These are phyloP conservation scores for Nymphaea thermarum DNA, from an alignment of 164 flowering plant species.

Conservation along the genomic window DNA sequence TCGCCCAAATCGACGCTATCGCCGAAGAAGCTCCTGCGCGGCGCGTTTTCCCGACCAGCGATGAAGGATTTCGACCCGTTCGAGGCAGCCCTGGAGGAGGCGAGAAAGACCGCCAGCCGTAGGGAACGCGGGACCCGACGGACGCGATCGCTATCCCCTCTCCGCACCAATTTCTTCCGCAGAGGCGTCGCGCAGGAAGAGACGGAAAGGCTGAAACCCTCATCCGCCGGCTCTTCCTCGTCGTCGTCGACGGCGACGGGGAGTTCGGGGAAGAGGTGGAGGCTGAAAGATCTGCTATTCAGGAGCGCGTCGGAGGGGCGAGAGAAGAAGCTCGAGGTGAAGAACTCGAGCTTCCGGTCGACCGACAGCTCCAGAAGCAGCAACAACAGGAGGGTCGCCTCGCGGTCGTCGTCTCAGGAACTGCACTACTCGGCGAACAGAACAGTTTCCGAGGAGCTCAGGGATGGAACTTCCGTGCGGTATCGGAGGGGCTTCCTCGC, in stretches of 20 bases:
- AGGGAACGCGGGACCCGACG: slow-evolving; percentile 27
- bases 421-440: slow-evolving; percentile 62
- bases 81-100: slow-evolving; percentile 12
- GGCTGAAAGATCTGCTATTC: slow-evolving; percentile 62
- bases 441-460: slow-evolving; percentile 61
- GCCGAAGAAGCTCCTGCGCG: slow-evolving; percentile 21
- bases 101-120: slow-evolving; percentile 10
- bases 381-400: background rate
- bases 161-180: slow-evolving; percentile 17
- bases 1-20: slow-evolving; percentile 23
- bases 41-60: slow-evolving; percentile 1
- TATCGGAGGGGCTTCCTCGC: slow-evolving; percentile 73
- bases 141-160: slow-evolving; percentile 61
- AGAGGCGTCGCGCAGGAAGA: slow-evolving; percentile 10
- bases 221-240: background rate
- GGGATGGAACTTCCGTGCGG: slow-evolving; percentile 72
- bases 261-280: slow-evolving; percentile 45
- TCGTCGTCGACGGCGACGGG: background rate
- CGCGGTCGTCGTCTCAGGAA: slow-evolving; percentile 35
- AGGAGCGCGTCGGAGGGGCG: slow-evolving; percentile 93
- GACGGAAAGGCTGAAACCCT: background rate
- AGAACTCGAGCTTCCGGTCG: slow-evolving; percentile 36
- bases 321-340: slow-evolving; percentile 21
- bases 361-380: slow-evolving; percentile 30
- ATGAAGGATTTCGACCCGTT: slow-evolving; percentile 14